Evolutionary conservation across 2,329 filamentous ascomycete species (phyloP).

Genomic region (Botryotinia convoluta): DNA sequence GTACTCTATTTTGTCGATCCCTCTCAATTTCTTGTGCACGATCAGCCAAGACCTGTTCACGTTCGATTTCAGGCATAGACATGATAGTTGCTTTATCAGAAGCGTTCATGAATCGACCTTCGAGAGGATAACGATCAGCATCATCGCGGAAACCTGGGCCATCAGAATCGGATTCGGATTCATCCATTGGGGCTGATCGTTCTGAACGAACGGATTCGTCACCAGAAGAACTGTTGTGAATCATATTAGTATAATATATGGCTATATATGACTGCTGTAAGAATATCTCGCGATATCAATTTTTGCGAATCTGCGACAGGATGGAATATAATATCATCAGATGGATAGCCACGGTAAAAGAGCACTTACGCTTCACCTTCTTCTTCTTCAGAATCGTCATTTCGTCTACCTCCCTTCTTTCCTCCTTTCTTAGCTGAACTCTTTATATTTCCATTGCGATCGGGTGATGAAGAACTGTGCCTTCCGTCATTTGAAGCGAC

Average conservation of each 20-base stretch:
- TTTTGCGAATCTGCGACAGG: neutral
- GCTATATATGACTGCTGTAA: neutral
- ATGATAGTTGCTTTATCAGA: conserved; percentile 77
- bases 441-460: conserved; percentile 40
- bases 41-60: conserved; percentile 86
- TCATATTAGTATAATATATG: neutral
- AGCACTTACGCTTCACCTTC: conserved; percentile 77
- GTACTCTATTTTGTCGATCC: conserved; percentile 75
- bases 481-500: conserved; percentile 47
- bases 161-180: conserved; percentile 77
- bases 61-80: conserved; percentile 83
- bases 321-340: conserved; percentile 6
- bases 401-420: conserved; percentile 46
- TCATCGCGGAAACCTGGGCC: conserved; percentile 50
- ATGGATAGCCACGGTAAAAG: neutral
- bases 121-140: conserved; percentile 74
- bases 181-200: conserved; percentile 84
- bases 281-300: neutral
- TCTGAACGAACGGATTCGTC: conserved; percentile 71
- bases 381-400: conserved; percentile 70
- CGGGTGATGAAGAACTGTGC: conserved; percentile 55
- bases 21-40: conserved; percentile 80
- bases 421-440: conserved; percentile 49
- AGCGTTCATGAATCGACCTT: conserved; percentile 76
- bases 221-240: conserved; percentile 58